Evolutionary conservation across 495 filamentous ascomycete genomes (phyloP).

Genomic region (Neurospora sp.): DNA sequence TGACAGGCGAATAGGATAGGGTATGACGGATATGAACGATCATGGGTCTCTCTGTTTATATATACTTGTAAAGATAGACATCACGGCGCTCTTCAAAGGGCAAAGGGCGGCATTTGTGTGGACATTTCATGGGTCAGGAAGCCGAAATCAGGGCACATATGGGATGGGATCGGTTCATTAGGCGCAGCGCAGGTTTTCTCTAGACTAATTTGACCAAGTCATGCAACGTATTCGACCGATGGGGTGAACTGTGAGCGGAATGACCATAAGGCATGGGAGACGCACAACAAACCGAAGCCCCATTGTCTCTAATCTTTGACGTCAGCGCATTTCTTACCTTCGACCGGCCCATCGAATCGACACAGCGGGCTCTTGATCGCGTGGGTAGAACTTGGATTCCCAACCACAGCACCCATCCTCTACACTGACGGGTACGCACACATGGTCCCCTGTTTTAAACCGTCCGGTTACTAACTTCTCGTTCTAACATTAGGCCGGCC

Average conservation of each 20-base stretch:
- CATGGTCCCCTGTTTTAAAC: no score
- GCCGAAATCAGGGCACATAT: background rate
- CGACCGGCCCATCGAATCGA: background rate
- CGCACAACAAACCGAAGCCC: background rate
- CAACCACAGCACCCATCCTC: background rate
- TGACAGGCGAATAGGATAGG: background rate
- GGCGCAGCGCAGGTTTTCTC: background rate
- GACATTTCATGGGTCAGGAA: background rate
- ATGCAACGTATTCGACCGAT: background rate
- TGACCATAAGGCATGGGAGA: background rate
- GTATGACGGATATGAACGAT: background rate
- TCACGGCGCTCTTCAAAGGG: background rate
- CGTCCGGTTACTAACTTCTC: no score
- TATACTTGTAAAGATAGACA: background rate
- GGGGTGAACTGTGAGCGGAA: background rate
- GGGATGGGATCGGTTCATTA: background rate
- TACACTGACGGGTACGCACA: no score
- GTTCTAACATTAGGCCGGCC: no score
- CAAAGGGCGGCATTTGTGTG: background rate
- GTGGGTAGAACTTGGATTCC: background rate
- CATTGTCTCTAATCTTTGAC: background rate
- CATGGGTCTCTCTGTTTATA: background rate
- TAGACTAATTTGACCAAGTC: background rate
- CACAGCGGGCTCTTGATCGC: background rate
- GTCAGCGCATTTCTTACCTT: background rate